Evolutionary conservation across 345 rosid species (phyloP), one percentile per base, ranked within the genome.

Genomic region (Balakata baccata): DNA sequence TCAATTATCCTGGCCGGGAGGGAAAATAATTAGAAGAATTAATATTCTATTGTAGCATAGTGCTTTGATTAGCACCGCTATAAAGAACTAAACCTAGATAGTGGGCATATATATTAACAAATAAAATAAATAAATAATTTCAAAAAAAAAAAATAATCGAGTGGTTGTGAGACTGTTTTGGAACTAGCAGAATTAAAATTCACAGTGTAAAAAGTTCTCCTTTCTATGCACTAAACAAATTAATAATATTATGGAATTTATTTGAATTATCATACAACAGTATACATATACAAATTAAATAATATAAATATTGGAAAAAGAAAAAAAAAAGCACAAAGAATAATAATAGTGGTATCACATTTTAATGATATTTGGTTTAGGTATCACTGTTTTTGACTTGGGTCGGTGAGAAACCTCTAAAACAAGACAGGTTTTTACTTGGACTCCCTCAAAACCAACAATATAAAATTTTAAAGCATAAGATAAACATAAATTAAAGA

Each of bases 381-480:
- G 78, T 66, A 46, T 78, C 83, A 78, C 77, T 66, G 64, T 72
- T 78, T 61, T 77, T 76, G 69, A 75, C 71, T 66, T 74, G 34
- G 34, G 78, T 85, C 73, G 86, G 85, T 79, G 80, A 81, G 78
- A 80, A 80, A 80, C 83, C 47, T 43, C 47, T 6, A 43, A 43
- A 43, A 10, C 1, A 43, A 7, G 7, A 43, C 47, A 43, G 10
- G 9, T 43, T 43, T 43, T 77, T 74, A 64, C 74, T 72, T 81
- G 81, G 20, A 83, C 80, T 81, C 60, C 54, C 63, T 76, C 83
- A 72, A 47, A 72, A 67, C 73, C 39, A 70, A 29, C 54, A 29
- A 29, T 29, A 29, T 29, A 29, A 29, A 29, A 29, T 29, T 29
- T 29, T 29, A 41, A 72, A 23, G 67, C 69, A 29, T 2, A 29